These are phyloP conservation scores for Eucalyptus cloeziana DNA, from an alignment of 345 rosid species.

Conservation along the genomic window DNA sequence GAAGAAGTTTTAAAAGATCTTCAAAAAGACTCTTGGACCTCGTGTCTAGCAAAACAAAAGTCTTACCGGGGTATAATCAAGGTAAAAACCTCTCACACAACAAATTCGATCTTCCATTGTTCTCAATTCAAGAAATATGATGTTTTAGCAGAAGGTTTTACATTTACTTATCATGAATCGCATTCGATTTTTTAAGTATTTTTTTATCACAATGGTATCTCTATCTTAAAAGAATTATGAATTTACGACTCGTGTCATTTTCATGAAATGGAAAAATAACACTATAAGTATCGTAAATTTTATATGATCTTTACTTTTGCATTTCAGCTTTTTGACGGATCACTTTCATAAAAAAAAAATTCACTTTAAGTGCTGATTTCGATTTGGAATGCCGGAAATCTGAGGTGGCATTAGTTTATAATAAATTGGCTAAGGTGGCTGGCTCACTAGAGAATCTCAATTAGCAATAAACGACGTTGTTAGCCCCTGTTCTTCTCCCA, in stretches of 20 bases:
- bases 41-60: neutral
- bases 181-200: neutral
- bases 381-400: neutral
- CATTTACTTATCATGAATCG: neutral
- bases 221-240: neutral
- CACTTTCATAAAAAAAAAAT: no score
- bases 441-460: neutral
- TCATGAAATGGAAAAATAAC: neutral
- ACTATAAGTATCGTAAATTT: no score
- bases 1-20: neutral
- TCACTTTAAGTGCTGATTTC: neutral
- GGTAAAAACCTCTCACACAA: neutral
- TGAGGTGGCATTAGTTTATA: neutral
- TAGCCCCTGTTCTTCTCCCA: neutral
- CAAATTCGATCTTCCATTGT: neutral
- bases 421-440: neutral
- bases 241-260: no score
- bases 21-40: neutral
- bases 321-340: no score
- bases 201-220: no score
- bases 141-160: neutral
- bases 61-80: neutral
- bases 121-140: no score
- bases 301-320: rapidly evolving
- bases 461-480: neutral